These are phyloP conservation scores for Amylostereum areolatum DNA, from an alignment of 1,284 basidiomycete species.

Conservation along the genomic window DNA sequence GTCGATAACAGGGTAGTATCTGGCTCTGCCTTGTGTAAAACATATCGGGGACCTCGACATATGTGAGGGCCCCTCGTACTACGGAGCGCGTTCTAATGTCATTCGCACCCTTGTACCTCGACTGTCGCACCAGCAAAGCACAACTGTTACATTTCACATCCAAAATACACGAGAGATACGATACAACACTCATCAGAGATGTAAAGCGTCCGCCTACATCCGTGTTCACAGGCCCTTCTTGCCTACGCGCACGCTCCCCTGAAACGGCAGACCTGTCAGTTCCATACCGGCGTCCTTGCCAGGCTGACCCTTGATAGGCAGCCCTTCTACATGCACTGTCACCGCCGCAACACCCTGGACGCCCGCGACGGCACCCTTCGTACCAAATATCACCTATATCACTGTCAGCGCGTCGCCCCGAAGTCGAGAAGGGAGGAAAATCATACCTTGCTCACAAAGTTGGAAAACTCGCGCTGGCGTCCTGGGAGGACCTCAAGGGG, in stretches of 20 bases:
- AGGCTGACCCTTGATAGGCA: constrained; percentile 39
- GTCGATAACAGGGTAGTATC: too few species aligned
- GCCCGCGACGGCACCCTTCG: constrained; percentile 62
- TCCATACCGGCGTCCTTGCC: constrained; percentile 41
- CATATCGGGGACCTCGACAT: too few species aligned
- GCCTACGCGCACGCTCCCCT: constrained; percentile 57
- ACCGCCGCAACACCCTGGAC: constrained; percentile 62
- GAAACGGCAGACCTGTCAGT: constrained; percentile 58
- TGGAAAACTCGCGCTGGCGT: constrained; percentile 63
- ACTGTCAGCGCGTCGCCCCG: background rate
- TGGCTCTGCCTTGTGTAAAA: too few species aligned
- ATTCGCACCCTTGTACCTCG: too few species aligned
- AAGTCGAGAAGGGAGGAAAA: constrained; percentile 3
- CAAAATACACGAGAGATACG: too few species aligned
- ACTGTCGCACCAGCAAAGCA: too few species aligned
- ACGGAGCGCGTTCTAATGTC: too few species aligned
- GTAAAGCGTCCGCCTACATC: too few species aligned
- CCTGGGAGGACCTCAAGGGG: constrained; percentile 71
- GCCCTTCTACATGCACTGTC: constrained; percentile 49
- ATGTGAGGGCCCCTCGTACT: too few species aligned
- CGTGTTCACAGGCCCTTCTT: constrained; percentile 30
- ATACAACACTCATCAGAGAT: too few species aligned
- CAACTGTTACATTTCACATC: too few species aligned
- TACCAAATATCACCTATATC: constrained; percentile 57
- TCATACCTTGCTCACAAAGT: constrained; percentile 66